phyloP scores from a whole-genome alignment of 2,329 filamentous ascomycete species.

The Aspergillus piperis region DNA sequence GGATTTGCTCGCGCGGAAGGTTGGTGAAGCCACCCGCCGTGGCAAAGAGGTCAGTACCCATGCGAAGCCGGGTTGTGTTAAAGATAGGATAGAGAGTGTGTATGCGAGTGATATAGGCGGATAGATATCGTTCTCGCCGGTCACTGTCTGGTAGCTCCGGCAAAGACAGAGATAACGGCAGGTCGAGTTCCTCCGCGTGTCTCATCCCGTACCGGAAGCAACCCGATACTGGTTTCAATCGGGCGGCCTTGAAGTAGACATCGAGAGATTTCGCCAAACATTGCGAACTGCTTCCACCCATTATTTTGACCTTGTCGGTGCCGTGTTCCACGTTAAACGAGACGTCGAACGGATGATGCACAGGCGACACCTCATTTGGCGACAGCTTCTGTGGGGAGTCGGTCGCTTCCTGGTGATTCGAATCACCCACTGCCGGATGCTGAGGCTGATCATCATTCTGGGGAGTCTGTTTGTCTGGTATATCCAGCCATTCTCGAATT shows the following conservation, averaged over 20 bases:
- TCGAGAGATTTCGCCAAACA: slow-evolving; percentile 20
- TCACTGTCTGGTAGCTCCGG: slow-evolving; percentile 10
- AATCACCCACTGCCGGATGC: neutral
- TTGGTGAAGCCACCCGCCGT: neutral
- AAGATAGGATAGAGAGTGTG: slow-evolving; percentile 15
- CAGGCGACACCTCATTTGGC: slow-evolving; percentile 9
- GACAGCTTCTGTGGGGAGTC: neutral
- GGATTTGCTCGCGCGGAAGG: slow-evolving; percentile 7
- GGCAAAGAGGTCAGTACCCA: slow-evolving; percentile 3
- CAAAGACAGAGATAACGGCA: slow-evolving; percentile 10
- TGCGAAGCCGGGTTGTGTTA: neutral
- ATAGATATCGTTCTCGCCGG: neutral
- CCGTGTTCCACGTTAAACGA: slow-evolving; percentile 18
- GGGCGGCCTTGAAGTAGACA: slow-evolving; percentile 17
- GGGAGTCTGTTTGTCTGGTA: slow-evolving; percentile 8
- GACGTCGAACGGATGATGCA: slow-evolving; percentile 17
- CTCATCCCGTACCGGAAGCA: slow-evolving; percentile 18
- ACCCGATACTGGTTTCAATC: slow-evolving; percentile 14
- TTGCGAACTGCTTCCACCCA: slow-evolving; percentile 21
- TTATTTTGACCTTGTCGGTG: slow-evolving; percentile 15
- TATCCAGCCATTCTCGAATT: slow-evolving; percentile 17
- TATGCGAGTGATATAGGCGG: slow-evolving; percentile 9
- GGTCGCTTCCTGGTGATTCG: neutral
- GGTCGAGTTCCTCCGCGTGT: slow-evolving; percentile 17
- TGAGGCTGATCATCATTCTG: neutral